Evolutionary conservation across 2,329 filamentous ascomycete genomes (phyloP).

Genomic region (Thielaviopsis punctulata): DNA sequence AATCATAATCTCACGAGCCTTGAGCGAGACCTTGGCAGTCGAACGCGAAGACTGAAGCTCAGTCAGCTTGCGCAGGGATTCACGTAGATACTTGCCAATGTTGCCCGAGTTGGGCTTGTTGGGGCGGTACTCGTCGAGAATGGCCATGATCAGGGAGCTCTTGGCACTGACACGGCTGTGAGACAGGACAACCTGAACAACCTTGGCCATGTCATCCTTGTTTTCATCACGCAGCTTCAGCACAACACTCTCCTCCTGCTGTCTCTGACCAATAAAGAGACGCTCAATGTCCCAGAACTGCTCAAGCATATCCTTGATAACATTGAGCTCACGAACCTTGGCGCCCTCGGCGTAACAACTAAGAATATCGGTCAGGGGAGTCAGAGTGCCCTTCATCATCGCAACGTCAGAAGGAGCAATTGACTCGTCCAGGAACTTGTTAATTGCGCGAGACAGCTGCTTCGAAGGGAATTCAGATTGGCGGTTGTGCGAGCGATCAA

Average conservation of each 20-base stretch:
- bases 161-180: slow-evolving; percentile 86
- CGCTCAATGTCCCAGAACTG: slow-evolving; percentile 71
- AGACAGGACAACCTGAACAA: slow-evolving; percentile 79
- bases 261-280: slow-evolving; percentile 69
- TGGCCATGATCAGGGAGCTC: slow-evolving; percentile 81
- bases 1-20: slow-evolving; percentile 92
- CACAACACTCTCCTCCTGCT: slow-evolving; percentile 84
- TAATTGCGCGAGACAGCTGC: slow-evolving; percentile 64
- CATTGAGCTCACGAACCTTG: slow-evolving; percentile 74
- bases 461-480: slow-evolving; percentile 84
- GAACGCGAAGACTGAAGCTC: slow-evolving; percentile 68
- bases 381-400: slow-evolving; percentile 53
- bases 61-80: slow-evolving; percentile 66
- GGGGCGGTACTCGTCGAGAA: slow-evolving; percentile 84
- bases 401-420: slow-evolving; percentile 56
- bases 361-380: slow-evolving; percentile 63
- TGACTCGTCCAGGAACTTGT: slow-evolving; percentile 79
- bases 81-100: slow-evolving; percentile 72
- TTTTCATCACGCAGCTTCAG: slow-evolving; percentile 88
- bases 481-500: slow-evolving; percentile 65
- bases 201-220: slow-evolving; percentile 74
- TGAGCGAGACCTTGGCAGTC: slow-evolving; percentile 89
- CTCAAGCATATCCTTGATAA: slow-evolving; percentile 64
- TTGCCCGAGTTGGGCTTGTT: slow-evolving; percentile 85
- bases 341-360: slow-evolving; percentile 69